phyloP scores from a whole-genome alignment of 139 green algal species.

The Micractinium conductrix region DNA sequence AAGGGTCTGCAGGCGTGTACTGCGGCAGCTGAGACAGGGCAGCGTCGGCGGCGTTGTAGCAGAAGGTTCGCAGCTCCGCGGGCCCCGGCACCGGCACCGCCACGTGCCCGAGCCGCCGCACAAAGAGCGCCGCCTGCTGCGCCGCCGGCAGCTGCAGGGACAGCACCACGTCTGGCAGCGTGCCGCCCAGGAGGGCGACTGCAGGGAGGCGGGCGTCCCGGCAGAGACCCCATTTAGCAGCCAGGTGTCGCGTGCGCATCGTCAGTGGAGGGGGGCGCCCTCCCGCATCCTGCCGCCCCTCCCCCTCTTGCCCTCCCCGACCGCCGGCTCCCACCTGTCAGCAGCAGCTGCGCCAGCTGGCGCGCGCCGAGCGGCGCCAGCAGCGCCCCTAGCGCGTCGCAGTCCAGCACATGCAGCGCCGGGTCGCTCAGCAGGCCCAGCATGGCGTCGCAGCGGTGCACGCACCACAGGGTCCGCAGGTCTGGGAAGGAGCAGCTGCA shows the following conservation, averaged over 20 bases:
- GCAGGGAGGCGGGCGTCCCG: background rate
- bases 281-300: too few species aligned
- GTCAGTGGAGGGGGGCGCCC: too few species aligned
- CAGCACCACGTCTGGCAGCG: constrained; percentile 5
- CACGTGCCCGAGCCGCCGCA: constrained; percentile 1
- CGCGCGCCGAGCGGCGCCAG: constrained; percentile 3
- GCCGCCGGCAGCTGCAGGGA: background rate
- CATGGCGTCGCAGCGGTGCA: constrained; percentile 1
- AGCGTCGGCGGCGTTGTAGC: background rate
- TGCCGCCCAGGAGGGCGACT: constrained; percentile 5
- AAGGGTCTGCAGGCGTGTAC: too few species aligned
- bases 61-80: background rate
- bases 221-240: too few species aligned
- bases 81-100: background rate
- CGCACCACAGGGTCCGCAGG: constrained; percentile 6
- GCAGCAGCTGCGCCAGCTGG: constrained; percentile 22
- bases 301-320: too few species aligned
- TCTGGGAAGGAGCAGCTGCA: constrained; percentile 12
- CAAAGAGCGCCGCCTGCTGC: background rate
- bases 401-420: constrained; percentile 18
- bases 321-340: background rate
- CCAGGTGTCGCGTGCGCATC: too few species aligned
- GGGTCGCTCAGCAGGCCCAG: background rate
- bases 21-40: too few species aligned
- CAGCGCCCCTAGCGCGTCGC: constrained; percentile 11